Conservation (phyloP, 768 basidiomycete species). For the Auriculariales sp. region DNA sequence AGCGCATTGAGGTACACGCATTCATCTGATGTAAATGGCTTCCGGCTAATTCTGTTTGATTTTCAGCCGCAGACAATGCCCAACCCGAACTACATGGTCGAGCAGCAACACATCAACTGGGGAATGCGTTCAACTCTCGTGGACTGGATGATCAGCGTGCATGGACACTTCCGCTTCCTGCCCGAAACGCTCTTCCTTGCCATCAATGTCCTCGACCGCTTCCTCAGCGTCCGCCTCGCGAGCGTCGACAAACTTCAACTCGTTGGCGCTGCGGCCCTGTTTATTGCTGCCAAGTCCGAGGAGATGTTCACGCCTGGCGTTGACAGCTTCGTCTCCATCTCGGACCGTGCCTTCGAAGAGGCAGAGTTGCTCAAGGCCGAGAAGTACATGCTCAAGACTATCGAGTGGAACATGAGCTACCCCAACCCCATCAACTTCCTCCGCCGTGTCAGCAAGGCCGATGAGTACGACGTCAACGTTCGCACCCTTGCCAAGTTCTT, state of each 20-base stretch:
- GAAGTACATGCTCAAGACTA: conserved; percentile 69
- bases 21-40: conserved; percentile 7
- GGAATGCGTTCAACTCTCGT: conserved; percentile 77
- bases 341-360: conserved; percentile 62
- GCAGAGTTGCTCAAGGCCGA: conserved; percentile 82
- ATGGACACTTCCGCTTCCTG: conserved; percentile 68
- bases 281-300: conserved; percentile 84
- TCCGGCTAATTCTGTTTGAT: conserved; percentile 1
- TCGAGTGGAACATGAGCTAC: conserved; percentile 75
- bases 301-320: conserved; percentile 84
- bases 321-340: conserved; percentile 61
- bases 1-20: conserved; percentile 61
- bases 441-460: conserved; percentile 82
- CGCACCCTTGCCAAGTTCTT: conserved; percentile 85
- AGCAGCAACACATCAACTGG: conserved; percentile 76
- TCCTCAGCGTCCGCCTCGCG: conserved; percentile 53
- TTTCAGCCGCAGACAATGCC: conserved; percentile 62
- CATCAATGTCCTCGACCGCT: conserved; percentile 66
- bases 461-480: conserved; percentile 74
- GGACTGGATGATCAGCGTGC: conserved; percentile 91
- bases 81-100: conserved; percentile 71
- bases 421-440: conserved; percentile 86
- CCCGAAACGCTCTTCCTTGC: conserved; percentile 88
- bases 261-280: conserved; percentile 77
- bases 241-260: conserved; percentile 78